Conservation (phyloP, 768 basidiomycete genomes). For the Fomitopsis serialis region DNA sequence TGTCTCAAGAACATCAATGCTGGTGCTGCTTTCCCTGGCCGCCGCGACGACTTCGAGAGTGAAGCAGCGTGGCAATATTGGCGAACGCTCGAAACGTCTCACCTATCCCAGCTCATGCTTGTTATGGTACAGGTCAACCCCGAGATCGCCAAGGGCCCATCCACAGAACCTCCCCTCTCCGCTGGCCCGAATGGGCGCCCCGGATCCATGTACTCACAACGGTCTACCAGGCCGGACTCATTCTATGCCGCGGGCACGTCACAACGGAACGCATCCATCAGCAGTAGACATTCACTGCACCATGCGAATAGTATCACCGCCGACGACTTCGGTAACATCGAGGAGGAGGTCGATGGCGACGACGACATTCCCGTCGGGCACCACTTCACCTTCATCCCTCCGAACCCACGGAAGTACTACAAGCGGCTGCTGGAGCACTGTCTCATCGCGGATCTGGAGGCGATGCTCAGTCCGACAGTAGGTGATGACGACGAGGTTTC, state of each 20-base stretch:
- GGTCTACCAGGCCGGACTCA: slow-evolving; percentile 18
- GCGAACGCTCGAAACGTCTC: slow-evolving; percentile 74
- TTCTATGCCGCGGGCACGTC: slow-evolving; percentile 17
- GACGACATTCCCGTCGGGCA: slow-evolving; percentile 70
- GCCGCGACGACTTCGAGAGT: slow-evolving; percentile 79
- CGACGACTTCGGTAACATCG: slow-evolving; percentile 29
- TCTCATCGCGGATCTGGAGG: slow-evolving; percentile 79
- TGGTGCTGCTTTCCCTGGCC: slow-evolving; percentile 77
- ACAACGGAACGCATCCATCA: slow-evolving; percentile 56
- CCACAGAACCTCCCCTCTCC: slow-evolving; percentile 41
- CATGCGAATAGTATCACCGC: slow-evolving; percentile 20
- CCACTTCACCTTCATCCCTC: slow-evolving; percentile 86
- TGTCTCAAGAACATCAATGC: slow-evolving; percentile 90
- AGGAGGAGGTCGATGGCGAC: slow-evolving; percentile 46
- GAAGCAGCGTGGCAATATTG: slow-evolving; percentile 84
- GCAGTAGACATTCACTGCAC: slow-evolving; percentile 59
- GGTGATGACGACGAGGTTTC: slow-evolving; percentile 95
- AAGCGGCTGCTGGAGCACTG: slow-evolving; percentile 78
- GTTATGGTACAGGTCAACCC: slow-evolving; percentile 84
- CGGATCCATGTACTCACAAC: slow-evolving; percentile 47
- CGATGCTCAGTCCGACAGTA: slow-evolving; percentile 87
- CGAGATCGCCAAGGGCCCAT: slow-evolving; percentile 74
- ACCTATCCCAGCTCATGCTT: slow-evolving; percentile 85
- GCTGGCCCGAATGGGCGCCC: slow-evolving; percentile 38
- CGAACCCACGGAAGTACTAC: slow-evolving; percentile 83